Evolutionary conservation across 2,329 filamentous ascomycete genomes (phyloP).

Genomic region (Rasamsonia emersonii): DNA sequence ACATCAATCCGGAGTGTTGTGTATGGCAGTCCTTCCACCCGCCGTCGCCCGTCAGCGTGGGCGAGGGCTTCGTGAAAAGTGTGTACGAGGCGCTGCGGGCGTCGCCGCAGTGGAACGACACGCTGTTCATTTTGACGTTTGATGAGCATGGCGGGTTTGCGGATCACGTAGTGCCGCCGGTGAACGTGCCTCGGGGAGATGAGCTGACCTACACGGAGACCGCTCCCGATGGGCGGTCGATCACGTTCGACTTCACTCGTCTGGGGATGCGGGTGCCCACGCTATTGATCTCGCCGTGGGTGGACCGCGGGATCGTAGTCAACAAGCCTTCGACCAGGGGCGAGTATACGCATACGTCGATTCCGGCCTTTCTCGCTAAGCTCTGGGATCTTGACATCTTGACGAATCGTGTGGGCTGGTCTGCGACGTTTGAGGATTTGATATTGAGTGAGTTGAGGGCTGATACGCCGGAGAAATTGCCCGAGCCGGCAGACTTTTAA

Average conservation of each 20-base stretch:
- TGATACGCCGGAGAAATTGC: constrained; percentile 17
- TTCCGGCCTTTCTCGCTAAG: constrained; percentile 23
- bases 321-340: constrained; percentile 19
- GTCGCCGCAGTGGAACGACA: constrained; percentile 27
- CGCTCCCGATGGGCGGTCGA: constrained; percentile 17
- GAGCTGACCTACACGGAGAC: constrained; percentile 25
- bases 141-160: constrained; percentile 32
- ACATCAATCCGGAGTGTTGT: constrained; percentile 45
- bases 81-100: constrained; percentile 28
- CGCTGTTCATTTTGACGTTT: constrained; percentile 29
- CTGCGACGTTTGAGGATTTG: constrained; percentile 24
- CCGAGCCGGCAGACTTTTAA: constrained; percentile 11
- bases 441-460: constrained; percentile 11
- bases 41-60: constrained; percentile 26
- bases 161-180: constrained; percentile 28
- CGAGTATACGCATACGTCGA: constrained; percentile 20
- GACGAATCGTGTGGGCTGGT: constrained; percentile 17
- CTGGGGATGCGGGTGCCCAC: constrained; percentile 24
- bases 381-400: constrained; percentile 28
- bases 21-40: constrained; percentile 29
- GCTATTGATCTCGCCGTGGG: constrained; percentile 22
- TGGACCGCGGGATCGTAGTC: constrained; percentile 21
- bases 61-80: constrained; percentile 27
- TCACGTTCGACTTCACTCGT: constrained; percentile 20
- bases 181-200: constrained; percentile 23